phyloP scores from a whole-genome alignment of 2,329 filamentous ascomycete species.

The Achaetomium macrosporum region DNA sequence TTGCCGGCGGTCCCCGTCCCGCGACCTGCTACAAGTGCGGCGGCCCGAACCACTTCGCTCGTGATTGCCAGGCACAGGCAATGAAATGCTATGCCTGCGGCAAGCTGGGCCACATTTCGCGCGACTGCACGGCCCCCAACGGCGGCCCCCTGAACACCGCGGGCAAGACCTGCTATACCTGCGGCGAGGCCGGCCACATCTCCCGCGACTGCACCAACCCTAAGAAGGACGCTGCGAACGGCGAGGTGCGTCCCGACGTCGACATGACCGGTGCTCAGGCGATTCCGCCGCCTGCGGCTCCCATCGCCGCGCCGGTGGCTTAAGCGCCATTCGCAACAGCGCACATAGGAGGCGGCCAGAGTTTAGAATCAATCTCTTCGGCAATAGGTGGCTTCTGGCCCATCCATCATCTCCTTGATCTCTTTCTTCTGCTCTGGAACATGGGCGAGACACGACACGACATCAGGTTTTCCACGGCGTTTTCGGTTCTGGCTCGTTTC shows the following conservation, averaged over 20 bases:
- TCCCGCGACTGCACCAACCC: constrained; percentile 75
- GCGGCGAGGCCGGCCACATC: constrained; percentile 92
- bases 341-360: constrained; percentile 4
- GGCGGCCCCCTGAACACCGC: constrained; percentile 92
- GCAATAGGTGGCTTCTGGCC: constrained; percentile 10
- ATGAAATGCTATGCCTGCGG: constrained; percentile 99
- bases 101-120: constrained; percentile 88
- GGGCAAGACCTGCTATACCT: constrained; percentile 98
- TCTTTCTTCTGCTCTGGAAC: constrained; percentile 9
- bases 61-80: constrained; percentile 95
- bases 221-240: constrained; percentile 53
- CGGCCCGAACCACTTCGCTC: constrained; percentile 94
- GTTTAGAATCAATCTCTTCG: constrained; percentile 10
- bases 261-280: constrained; percentile 38
- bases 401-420: constrained; percentile 12
- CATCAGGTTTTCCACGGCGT: constrained; percentile 23
- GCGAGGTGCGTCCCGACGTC: constrained; percentile 42
- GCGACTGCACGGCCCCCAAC: constrained; percentile 93
- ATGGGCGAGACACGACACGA: constrained; percentile 19
- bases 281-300: constrained; percentile 32
- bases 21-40: constrained; percentile 71
- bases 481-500: constrained; percentile 21
- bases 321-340: constrained; percentile 14
- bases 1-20: constrained; percentile 59
- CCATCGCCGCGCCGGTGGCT: constrained; percentile 37